Evolutionary conservation across 257 asterid species (phyloP).

Genomic region (Ocimum tenuiflorum): DNA sequence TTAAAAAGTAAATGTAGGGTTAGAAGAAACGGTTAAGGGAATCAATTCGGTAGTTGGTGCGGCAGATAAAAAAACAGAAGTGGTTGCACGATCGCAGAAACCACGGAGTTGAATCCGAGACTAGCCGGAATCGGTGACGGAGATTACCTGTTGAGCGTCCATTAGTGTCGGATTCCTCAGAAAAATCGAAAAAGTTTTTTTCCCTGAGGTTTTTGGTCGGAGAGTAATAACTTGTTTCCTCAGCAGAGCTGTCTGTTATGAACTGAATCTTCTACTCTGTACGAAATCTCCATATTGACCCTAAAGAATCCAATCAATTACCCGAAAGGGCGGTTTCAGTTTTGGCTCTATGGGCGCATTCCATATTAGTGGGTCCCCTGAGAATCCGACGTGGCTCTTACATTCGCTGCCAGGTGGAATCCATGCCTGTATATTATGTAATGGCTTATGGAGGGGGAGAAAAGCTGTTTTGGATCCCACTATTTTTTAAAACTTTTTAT

Average conservation of each 20-base stretch:
- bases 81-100: constrained; percentile 29
- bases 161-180: constrained; percentile 29
- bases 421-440: constrained; percentile 14
- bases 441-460: too few species aligned
- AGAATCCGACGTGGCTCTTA: constrained; percentile 6
- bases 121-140: constrained; percentile 10
- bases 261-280: too few species aligned
- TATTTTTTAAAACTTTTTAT: too few species aligned
- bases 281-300: neutral
- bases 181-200: constrained; percentile 6
- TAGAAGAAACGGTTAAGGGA: constrained; percentile 23
- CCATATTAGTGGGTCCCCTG: constrained; percentile 12
- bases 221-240: too few species aligned
- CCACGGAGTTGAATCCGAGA: neutral
- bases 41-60: constrained; percentile 26
- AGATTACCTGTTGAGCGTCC: constrained; percentile 53
- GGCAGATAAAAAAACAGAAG: constrained; percentile 3
- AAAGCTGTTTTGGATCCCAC: too few species aligned
- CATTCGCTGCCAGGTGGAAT: constrained; percentile 4
- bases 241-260: too few species aligned
- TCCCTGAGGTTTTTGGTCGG: too few species aligned
- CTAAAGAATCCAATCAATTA: neutral
- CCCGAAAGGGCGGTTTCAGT: constrained; percentile 21
- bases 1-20: constrained; percentile 27
- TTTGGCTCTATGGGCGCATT: constrained; percentile 28